phyloP scores from a whole-genome alignment of 768 basidiomycete genomes.

The button mushroom (Agaricus bisporus) region DNA sequence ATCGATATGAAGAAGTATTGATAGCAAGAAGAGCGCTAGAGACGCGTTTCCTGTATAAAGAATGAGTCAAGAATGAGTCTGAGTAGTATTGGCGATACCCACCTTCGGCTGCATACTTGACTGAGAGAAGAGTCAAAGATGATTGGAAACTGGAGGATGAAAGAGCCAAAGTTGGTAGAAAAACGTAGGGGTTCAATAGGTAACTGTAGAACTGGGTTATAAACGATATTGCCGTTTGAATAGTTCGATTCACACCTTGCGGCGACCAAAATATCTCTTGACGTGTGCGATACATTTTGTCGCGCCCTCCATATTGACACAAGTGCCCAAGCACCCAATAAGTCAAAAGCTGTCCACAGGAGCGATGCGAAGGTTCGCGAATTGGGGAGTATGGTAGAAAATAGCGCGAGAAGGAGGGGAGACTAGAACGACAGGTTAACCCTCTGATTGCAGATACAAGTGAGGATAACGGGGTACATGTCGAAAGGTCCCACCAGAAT shows the following conservation, averaged over 20 bases:
- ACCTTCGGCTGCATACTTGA: constrained; percentile 73
- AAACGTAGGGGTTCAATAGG: constrained; percentile 84
- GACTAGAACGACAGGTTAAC: constrained; percentile 46
- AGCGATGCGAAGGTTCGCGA: constrained; percentile 42
- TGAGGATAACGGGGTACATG: constrained; percentile 51
- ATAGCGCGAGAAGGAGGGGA: constrained; percentile 70
- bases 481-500: constrained; percentile 78
- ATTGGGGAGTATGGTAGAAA: constrained; percentile 62
- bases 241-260: constrained; percentile 46
- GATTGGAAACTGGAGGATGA: constrained; percentile 86
- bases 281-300: constrained; percentile 38
- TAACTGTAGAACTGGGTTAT: constrained; percentile 42
- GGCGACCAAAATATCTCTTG: constrained; percentile 57
- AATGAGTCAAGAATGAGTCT: background rate
- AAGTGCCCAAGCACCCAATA: constrained; percentile 61
- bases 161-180: constrained; percentile 72
- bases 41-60: constrained; percentile 47
- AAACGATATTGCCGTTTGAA: constrained; percentile 4
- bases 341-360: constrained; percentile 69
- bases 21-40: constrained; percentile 56
- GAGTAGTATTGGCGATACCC: background rate
- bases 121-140: constrained; percentile 52
- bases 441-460: background rate
- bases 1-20: constrained; percentile 53
- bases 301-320: constrained; percentile 63